Evolutionary conservation across 495 filamentous ascomycete genomes (phyloP).

Genomic region (Penicillium manginii): DNA sequence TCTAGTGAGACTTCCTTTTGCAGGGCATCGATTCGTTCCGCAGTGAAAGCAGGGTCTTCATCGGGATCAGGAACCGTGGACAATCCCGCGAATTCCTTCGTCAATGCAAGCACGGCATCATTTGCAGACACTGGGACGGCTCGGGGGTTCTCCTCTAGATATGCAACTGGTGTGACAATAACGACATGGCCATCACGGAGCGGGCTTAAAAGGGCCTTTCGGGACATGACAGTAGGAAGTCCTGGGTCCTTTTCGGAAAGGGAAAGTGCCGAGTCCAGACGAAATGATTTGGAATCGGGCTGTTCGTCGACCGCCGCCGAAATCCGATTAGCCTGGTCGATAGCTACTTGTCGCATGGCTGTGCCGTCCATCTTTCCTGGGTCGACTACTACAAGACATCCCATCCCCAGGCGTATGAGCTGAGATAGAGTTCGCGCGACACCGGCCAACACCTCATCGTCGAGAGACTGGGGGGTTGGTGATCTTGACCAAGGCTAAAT

Average conservation of each 20-base stretch:
- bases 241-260: constrained; percentile 34
- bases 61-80: constrained; percentile 44
- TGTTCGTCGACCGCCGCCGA: constrained; percentile 70
- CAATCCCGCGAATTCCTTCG: constrained; percentile 70
- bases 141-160: constrained; percentile 60
- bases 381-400: constrained; percentile 81
- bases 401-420: constrained; percentile 77
- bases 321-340: constrained; percentile 73
- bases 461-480: constrained; percentile 67
- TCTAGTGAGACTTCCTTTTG: constrained; percentile 70
- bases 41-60: constrained; percentile 47
- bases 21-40: constrained; percentile 46
- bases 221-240: constrained; percentile 52
- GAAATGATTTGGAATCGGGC: constrained; percentile 65
- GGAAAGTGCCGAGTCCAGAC: constrained; percentile 68
- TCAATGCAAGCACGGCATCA: constrained; percentile 72
- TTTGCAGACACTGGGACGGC: constrained; percentile 61
- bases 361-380: constrained; percentile 46
- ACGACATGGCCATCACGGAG: constrained; percentile 78
- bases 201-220: constrained; percentile 66
- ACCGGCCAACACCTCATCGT: constrained; percentile 69
- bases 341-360: constrained; percentile 47
- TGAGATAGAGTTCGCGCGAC: constrained; percentile 84
- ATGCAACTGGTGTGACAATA: constrained; percentile 72
- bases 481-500: constrained; percentile 87